Percentiles rank a stretch among this genome's conserved stretches.
These are phyloP conservation scores for Kandelia obovata DNA, from an alignment of 345 rosid genomes.

Conservation along the genomic window DNA sequence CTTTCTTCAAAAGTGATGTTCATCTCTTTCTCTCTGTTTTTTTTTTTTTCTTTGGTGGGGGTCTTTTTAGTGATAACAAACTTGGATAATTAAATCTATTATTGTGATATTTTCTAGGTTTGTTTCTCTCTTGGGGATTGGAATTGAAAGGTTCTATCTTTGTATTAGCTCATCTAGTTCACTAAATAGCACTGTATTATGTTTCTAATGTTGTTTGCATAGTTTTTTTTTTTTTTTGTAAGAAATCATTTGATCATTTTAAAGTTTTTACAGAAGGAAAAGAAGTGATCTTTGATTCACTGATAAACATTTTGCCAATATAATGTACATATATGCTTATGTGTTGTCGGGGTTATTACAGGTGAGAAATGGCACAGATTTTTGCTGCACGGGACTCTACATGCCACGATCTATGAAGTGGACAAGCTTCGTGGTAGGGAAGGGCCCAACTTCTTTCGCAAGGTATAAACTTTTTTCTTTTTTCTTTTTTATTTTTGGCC, in stretches of 20 bases:
- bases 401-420: conserved; percentile 84
- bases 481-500: not conserved
- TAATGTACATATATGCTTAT: not conserved
- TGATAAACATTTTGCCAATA: too few relatives aligned
- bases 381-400: conserved; percentile 80
- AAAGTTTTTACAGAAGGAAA: too few relatives aligned
- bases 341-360: conserved; percentile 6
- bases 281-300: too few relatives aligned
- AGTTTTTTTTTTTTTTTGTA: not conserved
- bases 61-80: not conserved
- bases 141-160: not conserved
- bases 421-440: conserved; percentile 59
- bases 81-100: not conserved
- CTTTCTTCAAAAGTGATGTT: not conserved
- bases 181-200: not conserved
- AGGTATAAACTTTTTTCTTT: conserved; percentile 37
- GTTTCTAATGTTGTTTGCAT: not conserved
- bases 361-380: conserved; percentile 63
- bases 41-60: not conserved
- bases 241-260: too few relatives aligned
- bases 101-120: not conserved
- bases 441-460: conserved; percentile 48
- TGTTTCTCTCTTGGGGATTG: not conserved
- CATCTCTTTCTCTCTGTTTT: conserved; percentile 3
- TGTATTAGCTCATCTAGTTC: not conserved